A percentile compares a stretch with the other conserved stretches of the same genome.
These are phyloP conservation scores for Chaetomiaceae sp. DNA, from an alignment of 2,329 filamentous ascomycete genomes.

Conservation along the genomic window DNA sequence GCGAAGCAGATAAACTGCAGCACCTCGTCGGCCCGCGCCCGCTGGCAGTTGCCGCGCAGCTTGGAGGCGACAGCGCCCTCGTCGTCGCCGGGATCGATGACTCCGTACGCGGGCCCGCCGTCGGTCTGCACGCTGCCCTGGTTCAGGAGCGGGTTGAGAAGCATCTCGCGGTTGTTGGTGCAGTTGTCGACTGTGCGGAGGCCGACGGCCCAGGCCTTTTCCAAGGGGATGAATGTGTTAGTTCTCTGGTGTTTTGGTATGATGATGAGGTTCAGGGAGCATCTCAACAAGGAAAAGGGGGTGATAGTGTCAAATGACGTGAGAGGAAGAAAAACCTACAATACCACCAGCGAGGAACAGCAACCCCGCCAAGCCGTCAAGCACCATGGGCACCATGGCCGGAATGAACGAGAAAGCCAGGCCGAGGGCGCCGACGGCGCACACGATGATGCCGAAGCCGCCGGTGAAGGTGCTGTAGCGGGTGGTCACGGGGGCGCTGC, in stretches of 20 bases:
- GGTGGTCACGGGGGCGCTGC: conserved; percentile 17
- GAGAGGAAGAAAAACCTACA: conserved; percentile 14
- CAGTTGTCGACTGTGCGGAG: conserved; percentile 14
- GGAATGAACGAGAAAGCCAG: conserved; percentile 13
- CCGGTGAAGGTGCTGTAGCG: conserved; percentile 24
- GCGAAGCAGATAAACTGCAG: conserved; percentile 23
- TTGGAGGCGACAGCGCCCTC: background rate
- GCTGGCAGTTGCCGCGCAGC: conserved; percentile 21
- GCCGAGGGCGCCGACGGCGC: conserved; percentile 6
- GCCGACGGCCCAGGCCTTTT: conserved; percentile 24
- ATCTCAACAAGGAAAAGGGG: background rate
- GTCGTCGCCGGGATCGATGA: background rate
- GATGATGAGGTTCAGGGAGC: too few species aligned
- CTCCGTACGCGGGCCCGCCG: conserved; percentile 5
- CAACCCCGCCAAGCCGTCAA: conserved; percentile 17
- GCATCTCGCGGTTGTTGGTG: conserved; percentile 3
- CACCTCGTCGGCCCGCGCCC: conserved; percentile 18
- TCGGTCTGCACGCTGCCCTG: conserved; percentile 1
- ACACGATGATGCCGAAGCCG: conserved; percentile 21
- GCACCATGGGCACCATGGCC: conserved; percentile 11
- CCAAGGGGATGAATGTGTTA: background rate
- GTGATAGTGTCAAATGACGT: too few species aligned
- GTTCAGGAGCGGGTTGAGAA: conserved; percentile 20
- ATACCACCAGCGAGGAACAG: conserved; percentile 24
- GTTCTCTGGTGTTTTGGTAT: background rate